Base-by-base conservation (phyloP, 2,329 filamentous ascomycete genomes). In the Diaporthe australafricana region DNA sequence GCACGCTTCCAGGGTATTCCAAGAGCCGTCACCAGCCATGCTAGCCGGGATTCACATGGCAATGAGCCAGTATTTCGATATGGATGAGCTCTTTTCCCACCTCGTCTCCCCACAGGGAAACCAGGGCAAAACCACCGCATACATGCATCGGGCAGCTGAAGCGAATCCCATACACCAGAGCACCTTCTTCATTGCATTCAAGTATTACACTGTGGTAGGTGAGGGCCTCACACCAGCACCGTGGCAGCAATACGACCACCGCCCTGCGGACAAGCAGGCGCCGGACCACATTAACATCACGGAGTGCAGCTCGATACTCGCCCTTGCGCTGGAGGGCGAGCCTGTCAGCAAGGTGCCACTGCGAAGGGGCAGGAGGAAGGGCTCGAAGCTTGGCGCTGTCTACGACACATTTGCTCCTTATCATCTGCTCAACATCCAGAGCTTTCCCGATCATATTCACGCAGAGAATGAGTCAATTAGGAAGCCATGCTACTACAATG, bases 181-280 rank as follows among this genome's bases (percentile, higher is more conserved):
- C 8, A 87, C 86, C 9, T 90, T 91, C 77, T 86, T 90, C 74
- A 91, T 92, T 77, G 87, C 85, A 52, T 91, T 92, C 77, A 90
- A 91, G 75, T 92, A 91, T 77, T 91, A 90, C 76, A 91, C 89
- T 6, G 83, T 91, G 8, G 85, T 91, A 16, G 87, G 85, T 1
- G 83, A 87, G 5, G 86, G 85, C 5, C 85, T 89, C 50, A 82
- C 84, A 40, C 89, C 90, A 0, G 87, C 89, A 76, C 83, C 87
- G 7, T 92, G 89, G 89, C 90, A 92, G 76, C 81, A 83, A 25
- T 86, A 86, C 47, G 89, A 91, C 74, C 84, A 82, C 53, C 79
- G 82, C n/a, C 79, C 83, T 0, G 75, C 80, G 42, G 78, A 84
- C 76, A 78, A 80, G 68, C 76, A 81, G 25, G 74, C 81, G 20